A percentile compares a stretch with the other conserved stretches of the same genome.
Conservation (phyloP, 164 flowering plant species). For the Berberis thunbergii region DNA sequence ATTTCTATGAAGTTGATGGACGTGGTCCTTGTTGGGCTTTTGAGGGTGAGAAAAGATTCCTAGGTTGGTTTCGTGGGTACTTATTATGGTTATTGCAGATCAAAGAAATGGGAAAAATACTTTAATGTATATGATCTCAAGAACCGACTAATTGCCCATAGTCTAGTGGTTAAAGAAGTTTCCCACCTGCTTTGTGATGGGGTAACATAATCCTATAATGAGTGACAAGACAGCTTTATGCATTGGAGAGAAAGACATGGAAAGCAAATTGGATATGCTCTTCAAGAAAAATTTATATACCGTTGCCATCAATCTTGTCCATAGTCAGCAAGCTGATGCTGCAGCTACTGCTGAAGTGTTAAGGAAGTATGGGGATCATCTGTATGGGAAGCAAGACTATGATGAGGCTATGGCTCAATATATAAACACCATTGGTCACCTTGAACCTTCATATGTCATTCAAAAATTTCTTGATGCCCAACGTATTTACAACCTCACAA, state of each 20-base stretch:
- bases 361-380: constrained; percentile 93
- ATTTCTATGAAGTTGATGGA: constrained; percentile 96
- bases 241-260: constrained; percentile 97
- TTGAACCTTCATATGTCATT: constrained; percentile 96
- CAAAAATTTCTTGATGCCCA: constrained; percentile 98
- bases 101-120: constrained; percentile 64
- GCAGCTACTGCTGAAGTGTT: constrained; percentile 95
- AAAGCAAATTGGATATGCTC: constrained; percentile 97
- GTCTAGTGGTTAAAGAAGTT: constrained; percentile 67
- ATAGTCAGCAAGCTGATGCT: constrained; percentile 97
- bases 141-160: constrained; percentile 87
- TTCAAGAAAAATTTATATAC: constrained; percentile 94
- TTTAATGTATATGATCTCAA: constrained; percentile 88
- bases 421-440: constrained; percentile 85
- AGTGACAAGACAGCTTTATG: constrained; percentile 66
- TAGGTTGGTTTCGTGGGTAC: constrained; percentile 99
- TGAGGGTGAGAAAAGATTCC: constrained; percentile 89
- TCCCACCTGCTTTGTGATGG: constrained; percentile 98
- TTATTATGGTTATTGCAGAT: constrained; percentile 82
- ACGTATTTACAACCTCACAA: constrained; percentile 94
- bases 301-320: constrained; percentile 95
- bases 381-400: constrained; percentile 87
- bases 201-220: constrained; percentile 83
- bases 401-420: constrained; percentile 98
- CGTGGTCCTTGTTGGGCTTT: constrained; percentile 99